A percentile compares a stretch with the other conserved stretches of the same genome.
These are phyloP conservation scores for Pichia scutulata DNA, from an alignment of 805 yeast species.

Conservation along the genomic window DNA sequence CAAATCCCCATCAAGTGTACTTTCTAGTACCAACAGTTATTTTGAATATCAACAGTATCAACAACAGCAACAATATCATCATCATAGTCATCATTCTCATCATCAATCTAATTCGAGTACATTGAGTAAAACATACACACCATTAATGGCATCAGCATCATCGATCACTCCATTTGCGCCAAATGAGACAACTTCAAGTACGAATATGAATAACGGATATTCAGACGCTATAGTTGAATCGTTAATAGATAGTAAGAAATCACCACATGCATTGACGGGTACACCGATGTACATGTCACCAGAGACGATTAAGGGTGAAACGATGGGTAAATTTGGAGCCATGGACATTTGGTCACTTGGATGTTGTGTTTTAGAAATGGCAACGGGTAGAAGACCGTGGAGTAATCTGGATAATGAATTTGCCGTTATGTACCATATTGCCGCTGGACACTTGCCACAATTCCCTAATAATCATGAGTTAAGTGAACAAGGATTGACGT, in stretches of 20 bases:
- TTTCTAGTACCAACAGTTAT: neutral
- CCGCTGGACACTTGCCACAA: constrained; percentile 87
- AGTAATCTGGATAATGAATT: constrained; percentile 91
- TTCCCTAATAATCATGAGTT: constrained; percentile 75
- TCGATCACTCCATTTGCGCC: neutral
- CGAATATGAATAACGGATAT: neutral
- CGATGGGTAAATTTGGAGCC: constrained; percentile 53
- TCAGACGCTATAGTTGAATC: neutral
- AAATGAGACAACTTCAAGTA: neutral
- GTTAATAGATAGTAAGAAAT: constrained; percentile 12
- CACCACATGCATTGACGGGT: constrained; percentile 53
- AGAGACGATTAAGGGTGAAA: constrained; percentile 79
- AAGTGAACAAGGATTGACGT: constrained; percentile 62
- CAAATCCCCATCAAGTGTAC: neutral
- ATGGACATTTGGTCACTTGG: constrained; percentile 95
- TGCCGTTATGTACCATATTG: constrained; percentile 98
- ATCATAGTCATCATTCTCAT: too few species aligned
- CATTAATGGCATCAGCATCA: constrained; percentile 1
- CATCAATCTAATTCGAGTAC: neutral
- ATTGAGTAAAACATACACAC: neutral
- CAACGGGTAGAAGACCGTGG: constrained; percentile 96
- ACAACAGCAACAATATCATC: neutral
- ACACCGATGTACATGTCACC: constrained; percentile 99
- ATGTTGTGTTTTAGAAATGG: constrained; percentile 93
- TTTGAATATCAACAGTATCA: neutral